Base-by-base conservation (phyloP, 371 early-diverging fungal species). In the Furculomyces boomerangus region DNA sequence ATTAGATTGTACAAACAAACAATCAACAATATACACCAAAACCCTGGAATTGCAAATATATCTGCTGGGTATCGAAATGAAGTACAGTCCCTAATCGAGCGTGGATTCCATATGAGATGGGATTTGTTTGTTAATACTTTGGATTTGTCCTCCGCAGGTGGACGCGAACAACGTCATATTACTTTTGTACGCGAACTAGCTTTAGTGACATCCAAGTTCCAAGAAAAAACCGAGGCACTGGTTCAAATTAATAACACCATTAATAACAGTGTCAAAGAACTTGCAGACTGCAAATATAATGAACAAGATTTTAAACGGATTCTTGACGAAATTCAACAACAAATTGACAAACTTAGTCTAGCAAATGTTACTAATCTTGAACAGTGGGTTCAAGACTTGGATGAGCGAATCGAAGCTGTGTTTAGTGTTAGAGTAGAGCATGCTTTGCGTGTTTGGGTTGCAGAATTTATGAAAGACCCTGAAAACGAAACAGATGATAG, bases 171-270 rank as follows among this genome's bases (percentile, higher is more conserved):
- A 63, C 79, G 87, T 31, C 90, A 94, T 57, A 83, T 90, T 8
- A 77, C 76, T 59, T 96, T 93, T 76, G 97, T 98, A 16, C 81
- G 90, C 40, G 94, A 93, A 50, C 90, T 97, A 66, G 86, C 91
- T 1, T 76, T 78, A 26, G 79, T 80, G 0, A 90, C 97, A 1
- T 80, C 86, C 20, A 71, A 83, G n/a, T 93, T 93, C 75, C 95
- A 94, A 65, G 93, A 94, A 60, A 96, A 97, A 67, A 86, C 87
- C 2, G 87, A 84, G 59, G 64, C 79, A 0, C 76, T 91, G 46
- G 82, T 95, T 40, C 62, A 76, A 14, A 79, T 86, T 46, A 79
- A 85, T 60, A 87, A 84, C 49, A 85, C 88, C 32, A 88, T 95
- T 50, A 75, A 78, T 32, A 68, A 72, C 32, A 65, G 78, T 25